Evolutionary conservation across 2,329 filamentous ascomycete species (phyloP).

Genomic region (Sclerotinia borealis): DNA sequence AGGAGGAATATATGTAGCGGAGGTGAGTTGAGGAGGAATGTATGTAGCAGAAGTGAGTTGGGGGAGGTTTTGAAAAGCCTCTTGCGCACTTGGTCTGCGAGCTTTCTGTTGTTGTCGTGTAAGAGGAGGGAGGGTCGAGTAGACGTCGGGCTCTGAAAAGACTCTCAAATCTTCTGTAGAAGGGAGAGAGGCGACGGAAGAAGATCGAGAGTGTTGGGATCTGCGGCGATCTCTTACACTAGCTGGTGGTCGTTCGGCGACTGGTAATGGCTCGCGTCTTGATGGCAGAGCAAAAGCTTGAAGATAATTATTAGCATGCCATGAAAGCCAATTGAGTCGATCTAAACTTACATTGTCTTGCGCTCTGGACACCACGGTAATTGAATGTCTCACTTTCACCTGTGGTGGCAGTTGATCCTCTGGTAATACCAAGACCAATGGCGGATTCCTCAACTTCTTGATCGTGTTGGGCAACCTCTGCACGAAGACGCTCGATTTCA

Average conservation of each 20-base stretch:
- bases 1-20: neutral
- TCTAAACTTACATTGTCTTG: neutral
- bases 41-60: neutral
- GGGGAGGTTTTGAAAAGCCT: neutral
- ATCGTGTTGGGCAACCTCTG: neutral
- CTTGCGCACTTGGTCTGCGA: neutral
- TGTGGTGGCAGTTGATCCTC: neutral
- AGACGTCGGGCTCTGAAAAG: neutral
- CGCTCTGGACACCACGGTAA: conserved; percentile 3
- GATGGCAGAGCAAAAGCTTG: neutral
- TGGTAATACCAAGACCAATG: neutral
- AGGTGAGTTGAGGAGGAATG: neutral
- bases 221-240: neutral
- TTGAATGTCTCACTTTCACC: neutral
- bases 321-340: neutral
- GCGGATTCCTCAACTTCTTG: neutral
- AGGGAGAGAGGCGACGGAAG: neutral
- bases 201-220: neutral
- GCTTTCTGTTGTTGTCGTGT: neutral
- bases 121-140: neutral
- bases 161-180: neutral
- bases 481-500: neutral
- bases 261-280: neutral
- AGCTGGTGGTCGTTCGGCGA: neutral
- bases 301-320: neutral